Base-by-base conservation (phyloP, 108 stramenopile species). In the Schizochytrium sp. region DNA sequence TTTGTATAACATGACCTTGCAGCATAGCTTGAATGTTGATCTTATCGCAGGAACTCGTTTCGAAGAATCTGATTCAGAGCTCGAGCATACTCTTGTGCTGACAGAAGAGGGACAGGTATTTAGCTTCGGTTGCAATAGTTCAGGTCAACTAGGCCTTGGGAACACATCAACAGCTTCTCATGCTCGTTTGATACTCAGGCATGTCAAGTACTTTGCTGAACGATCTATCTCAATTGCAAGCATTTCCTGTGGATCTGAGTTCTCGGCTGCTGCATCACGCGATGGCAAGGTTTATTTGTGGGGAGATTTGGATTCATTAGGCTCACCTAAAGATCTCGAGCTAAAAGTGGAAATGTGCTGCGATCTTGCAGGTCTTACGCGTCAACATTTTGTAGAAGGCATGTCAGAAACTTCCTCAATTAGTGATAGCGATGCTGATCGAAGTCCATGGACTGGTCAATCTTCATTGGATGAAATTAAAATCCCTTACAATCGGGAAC, bases 201-300 rank as follows among this genome's bases (percentile, higher is more conserved):
- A 10, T n/a, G 55, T 83, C 55, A 47, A n/a, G 45, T 83, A 83
- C 76, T 83, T 83, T 50, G 10, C 76, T 1, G 76, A 83, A n/a
- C 76, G 76, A 5, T 49, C 47, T 53, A 83, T 83, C 47, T 55
- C 50, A 17, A 83, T 83, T 40, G 76, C 53, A 2, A 83, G 50
- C 53, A 40, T 83, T 10, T 17, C 76, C 17, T 83, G 76, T 53
- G 76, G 76, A 17, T 49, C 47, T 56, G 5, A n/a, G 5, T 55
- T 55, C 76, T 83, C 50, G 13, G 76, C 76, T 42, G 76, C 76
- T 5, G 76, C 55, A n/a, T 83, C 76, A 10, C 53, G 50, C 50
- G 76, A 83, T 28, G 76, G 76, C 50, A 83, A 83, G 28, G 50
- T 83, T n/a, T 83, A 83, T 42, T 38, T 83, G 10, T 83, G 76